phyloP scores from a whole-genome alignment of 2,329 filamentous ascomycete genomes.

The Tetracladium maxilliforme region DNA sequence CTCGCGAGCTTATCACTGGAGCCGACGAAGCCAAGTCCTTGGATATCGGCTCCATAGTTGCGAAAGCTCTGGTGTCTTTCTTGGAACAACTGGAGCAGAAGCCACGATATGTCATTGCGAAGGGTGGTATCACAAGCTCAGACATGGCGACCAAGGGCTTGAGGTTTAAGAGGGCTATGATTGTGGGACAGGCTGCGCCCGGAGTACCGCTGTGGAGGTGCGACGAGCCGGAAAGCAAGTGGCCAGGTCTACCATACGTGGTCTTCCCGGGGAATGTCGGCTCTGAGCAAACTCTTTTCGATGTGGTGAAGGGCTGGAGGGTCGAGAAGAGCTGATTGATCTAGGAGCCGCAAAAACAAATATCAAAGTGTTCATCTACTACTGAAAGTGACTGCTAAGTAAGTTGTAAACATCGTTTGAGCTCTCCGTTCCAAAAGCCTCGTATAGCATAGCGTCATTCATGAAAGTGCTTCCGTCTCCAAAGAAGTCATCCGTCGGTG shows the following conservation, averaged over 20 bases:
- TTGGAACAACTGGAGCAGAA: conserved; percentile 26
- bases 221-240: conserved; percentile 30
- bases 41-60: conserved; percentile 37
- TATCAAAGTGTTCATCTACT: too few species aligned
- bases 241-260: conserved; percentile 35
- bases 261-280: conserved; percentile 46
- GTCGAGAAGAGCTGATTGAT: too few species aligned
- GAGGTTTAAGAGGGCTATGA: conserved; percentile 33
- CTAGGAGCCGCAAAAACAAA: too few species aligned
- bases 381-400: too few species aligned
- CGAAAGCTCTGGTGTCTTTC: conserved; percentile 32
- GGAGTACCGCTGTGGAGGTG: conserved; percentile 45
- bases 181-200: conserved; percentile 40
- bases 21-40: conserved; percentile 32
- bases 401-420: too few species aligned
- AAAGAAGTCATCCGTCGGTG: too few species aligned
- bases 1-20: conserved; percentile 32
- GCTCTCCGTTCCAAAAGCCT: too few species aligned
- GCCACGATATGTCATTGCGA: conserved; percentile 41
- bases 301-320: too few species aligned
- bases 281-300: too few species aligned
- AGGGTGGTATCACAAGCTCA: conserved; percentile 43
- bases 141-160: conserved; percentile 43
- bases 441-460: too few species aligned
- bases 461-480: too few species aligned